A percentile compares a stretch with the other conserved stretches of the same genome.
Conservation (phyloP, 371 early-diverging fungal genomes). For the Rhizopus arrhizus region DNA sequence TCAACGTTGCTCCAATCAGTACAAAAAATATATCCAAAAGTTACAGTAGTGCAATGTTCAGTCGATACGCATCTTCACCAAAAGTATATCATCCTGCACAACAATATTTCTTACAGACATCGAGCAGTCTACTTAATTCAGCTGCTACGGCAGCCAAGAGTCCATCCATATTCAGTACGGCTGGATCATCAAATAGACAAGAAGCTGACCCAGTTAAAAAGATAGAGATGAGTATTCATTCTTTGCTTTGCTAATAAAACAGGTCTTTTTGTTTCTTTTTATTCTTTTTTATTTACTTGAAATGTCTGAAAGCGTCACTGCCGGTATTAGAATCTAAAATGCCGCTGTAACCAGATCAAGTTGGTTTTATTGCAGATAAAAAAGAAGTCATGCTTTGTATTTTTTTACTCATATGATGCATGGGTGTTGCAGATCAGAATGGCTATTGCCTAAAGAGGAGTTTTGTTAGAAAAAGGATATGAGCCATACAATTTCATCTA, state of each 20-base stretch:
- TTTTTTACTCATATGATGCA: background rate
- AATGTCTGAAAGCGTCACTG: slow-evolving; percentile 37
- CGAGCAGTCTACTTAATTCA: slow-evolving; percentile 48
- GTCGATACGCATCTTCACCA: slow-evolving; percentile 15
- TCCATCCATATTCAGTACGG: slow-evolving; percentile 18
- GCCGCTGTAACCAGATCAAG: slow-evolving; percentile 21
- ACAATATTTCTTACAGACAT: slow-evolving; percentile 52
- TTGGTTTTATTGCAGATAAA: slow-evolving; percentile 17
- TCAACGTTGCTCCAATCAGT: slow-evolving; percentile 44
- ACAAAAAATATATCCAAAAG: slow-evolving; percentile 12
- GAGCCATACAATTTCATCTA: no score
- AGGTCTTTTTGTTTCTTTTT: background rate
- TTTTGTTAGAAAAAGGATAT: no score
- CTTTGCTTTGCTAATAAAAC: slow-evolving; percentile 37
- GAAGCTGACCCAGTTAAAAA: slow-evolving; percentile 27
- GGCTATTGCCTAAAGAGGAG: no score
- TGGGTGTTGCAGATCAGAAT: background rate
- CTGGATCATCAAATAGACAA: slow-evolving; percentile 10
- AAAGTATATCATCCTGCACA: slow-evolving; percentile 48
- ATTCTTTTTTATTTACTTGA: slow-evolving; percentile 6
- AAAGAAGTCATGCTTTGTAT: no score
- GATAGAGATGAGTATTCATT: slow-evolving; percentile 44
- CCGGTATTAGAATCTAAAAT: slow-evolving; percentile 4
- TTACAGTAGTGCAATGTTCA: slow-evolving; percentile 19
- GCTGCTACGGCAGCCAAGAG: slow-evolving; percentile 44